Evolutionary conservation across 2,329 filamentous ascomycete genomes (phyloP).

Genomic region (Fusarium sp.): DNA sequence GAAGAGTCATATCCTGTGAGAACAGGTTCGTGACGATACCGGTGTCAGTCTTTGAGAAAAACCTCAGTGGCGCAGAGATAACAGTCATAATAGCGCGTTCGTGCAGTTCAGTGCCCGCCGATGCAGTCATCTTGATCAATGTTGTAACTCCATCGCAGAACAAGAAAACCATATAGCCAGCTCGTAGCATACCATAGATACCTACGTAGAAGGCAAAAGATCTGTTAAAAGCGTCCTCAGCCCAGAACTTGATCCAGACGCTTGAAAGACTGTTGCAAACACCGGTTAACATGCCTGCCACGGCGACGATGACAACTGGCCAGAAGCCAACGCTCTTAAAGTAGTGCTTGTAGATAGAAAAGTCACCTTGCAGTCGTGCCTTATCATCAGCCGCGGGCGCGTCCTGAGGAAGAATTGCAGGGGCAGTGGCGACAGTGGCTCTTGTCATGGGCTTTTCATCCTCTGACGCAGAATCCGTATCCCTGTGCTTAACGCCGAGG

Average conservation of each 20-base stretch:
- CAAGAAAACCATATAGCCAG: conserved; percentile 30
- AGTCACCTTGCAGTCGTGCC: conserved; percentile 46
- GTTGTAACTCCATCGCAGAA: conserved; percentile 16
- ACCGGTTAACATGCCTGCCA: conserved; percentile 37
- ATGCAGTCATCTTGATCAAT: conserved; percentile 42
- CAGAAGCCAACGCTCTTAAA: conserved; percentile 40
- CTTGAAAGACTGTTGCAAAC: conserved; percentile 44
- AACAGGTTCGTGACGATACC: conserved; percentile 56
- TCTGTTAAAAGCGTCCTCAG: conserved; percentile 43
- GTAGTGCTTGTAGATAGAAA: conserved; percentile 49
- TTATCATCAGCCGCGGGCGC: conserved; percentile 29
- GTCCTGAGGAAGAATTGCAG: background rate
- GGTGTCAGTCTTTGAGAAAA: conserved; percentile 54
- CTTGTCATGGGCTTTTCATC: background rate
- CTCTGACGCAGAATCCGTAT: background rate
- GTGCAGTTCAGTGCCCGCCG: conserved; percentile 48
- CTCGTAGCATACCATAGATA: conserved; percentile 42
- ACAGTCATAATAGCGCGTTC: conserved; percentile 46
- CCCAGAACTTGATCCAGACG: conserved; percentile 56
- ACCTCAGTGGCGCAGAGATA: conserved; percentile 51
- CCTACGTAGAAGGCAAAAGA: conserved; percentile 45
- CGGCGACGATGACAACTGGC: conserved; percentile 29
- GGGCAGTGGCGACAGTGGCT: background rate
- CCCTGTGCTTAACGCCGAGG: conserved; percentile 45
- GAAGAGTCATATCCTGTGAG: conserved; percentile 55